A percentile compares a stretch with the other conserved stretches of the same genome.
These are phyloP conservation scores for Acanthamoeba lenticulata DNA, from an alignment of 208 protist species.

Conservation along the genomic window DNA sequence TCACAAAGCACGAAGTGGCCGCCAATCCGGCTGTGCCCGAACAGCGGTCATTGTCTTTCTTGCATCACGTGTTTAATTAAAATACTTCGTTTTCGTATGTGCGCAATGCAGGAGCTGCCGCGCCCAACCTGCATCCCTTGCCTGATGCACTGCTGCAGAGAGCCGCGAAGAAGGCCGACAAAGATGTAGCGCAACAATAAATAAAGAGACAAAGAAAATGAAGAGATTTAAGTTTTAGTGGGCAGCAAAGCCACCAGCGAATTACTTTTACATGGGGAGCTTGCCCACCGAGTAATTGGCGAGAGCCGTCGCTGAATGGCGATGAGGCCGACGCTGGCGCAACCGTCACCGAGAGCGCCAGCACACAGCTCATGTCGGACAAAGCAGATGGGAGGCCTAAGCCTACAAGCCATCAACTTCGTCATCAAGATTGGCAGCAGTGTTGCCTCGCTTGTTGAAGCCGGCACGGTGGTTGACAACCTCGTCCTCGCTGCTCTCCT, in stretches of 20 bases:
- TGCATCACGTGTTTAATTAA: not conserved
- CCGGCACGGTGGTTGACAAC: not conserved
- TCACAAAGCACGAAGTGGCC: not conserved
- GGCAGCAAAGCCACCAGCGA: too few relatives aligned
- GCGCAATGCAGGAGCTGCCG: not conserved
- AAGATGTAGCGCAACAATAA: not conserved
- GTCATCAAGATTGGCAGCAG: not conserved
- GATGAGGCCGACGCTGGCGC: not conserved
- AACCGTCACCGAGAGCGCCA: not conserved
- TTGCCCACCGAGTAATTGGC: too few relatives aligned
- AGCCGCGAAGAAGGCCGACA: not conserved
- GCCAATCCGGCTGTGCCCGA: not conserved
- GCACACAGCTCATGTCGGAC: not conserved
- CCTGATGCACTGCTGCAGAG: not conserved
- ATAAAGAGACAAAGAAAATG: not conserved
- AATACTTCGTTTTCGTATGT: not conserved
- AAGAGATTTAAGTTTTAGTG: not conserved
- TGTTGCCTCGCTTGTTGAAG: not conserved
- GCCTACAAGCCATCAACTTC: slow-evolving; percentile 14
- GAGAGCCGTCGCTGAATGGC: not conserved
- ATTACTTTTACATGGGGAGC: too few relatives aligned
- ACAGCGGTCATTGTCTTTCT: not conserved
- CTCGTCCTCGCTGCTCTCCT: not conserved
- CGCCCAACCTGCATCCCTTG: not conserved
- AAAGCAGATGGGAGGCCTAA: not conserved